A percentile compares a stretch with the other conserved stretches of the same genome.
phyloP scores from a whole-genome alignment of 768 basidiomycete species.

The Suillus subluteus region DNA sequence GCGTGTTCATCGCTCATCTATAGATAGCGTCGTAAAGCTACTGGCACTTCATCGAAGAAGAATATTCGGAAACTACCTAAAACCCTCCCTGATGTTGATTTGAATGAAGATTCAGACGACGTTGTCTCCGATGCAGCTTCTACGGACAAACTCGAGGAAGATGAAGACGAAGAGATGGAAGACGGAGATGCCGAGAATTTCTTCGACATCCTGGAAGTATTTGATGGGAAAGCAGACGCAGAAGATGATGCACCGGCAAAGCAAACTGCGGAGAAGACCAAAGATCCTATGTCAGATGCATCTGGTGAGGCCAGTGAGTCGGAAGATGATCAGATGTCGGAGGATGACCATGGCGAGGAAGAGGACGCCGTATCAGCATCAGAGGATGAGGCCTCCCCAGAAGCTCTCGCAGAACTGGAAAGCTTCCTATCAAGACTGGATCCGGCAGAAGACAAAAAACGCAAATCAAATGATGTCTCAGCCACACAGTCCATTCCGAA shows the following conservation, averaged over 20 bases:
- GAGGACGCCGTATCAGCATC: conserved; percentile 44
- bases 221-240: conserved; percentile 61
- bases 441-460: conserved; percentile 58
- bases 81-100: conserved; percentile 58
- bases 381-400: conserved; percentile 53
- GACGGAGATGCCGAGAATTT: conserved; percentile 57
- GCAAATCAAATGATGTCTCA: conserved; percentile 37
- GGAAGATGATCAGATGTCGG: conserved; percentile 40
- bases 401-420: conserved; percentile 70
- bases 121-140: conserved; percentile 24
- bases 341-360: conserved; percentile 41
- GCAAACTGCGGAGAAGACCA: background rate
- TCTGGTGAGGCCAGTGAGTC: conserved; percentile 28
- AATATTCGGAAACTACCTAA: conserved; percentile 31
- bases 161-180: conserved; percentile 47
- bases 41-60: conserved; percentile 22
- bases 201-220: conserved; percentile 65
- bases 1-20: conserved; percentile 3
- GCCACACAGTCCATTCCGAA: conserved; percentile 32
- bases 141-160: conserved; percentile 32
- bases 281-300: conserved; percentile 5
- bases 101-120: conserved; percentile 59
- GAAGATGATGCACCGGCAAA: conserved; percentile 15
- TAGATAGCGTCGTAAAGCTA: conserved; percentile 28
- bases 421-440: conserved; percentile 73